Evolutionary conservation across 345 rosid genomes (phyloP), one percentile per base, ranked within the genome.

Genomic region (Gossypium sturtianum): DNA sequence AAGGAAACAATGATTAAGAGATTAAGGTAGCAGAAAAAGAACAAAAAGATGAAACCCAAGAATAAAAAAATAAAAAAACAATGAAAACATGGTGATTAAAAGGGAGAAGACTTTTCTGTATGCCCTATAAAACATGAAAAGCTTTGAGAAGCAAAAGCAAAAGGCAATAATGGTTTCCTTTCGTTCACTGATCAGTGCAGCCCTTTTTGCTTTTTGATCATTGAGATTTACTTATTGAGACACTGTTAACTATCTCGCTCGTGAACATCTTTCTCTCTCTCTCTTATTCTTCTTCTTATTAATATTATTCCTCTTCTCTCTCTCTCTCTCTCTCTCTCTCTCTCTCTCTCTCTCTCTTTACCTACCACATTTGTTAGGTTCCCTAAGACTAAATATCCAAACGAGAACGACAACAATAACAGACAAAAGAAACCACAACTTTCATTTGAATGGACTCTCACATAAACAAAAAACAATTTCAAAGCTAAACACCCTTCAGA

Each of bases 141-240:
- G 76, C 77, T 74, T 60, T n/a, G 44, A 38, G 38, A 29, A 52
- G 72, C 13, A 71, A 78, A 83, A 82, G 81, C 72, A 79, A 71
- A 56, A 59, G 74, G 74, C 83, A 80, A 82, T 84, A 52, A 87
- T 83, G 83, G 80, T 78, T 71, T 61, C 84, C 83, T 87, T 87
- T 87, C 77, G 63, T 84, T 29, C 53, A 20, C 59, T 17, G 58
- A 53, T n/a, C 58, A n/a, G 34, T 34, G 41, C 22, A 54, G 7
- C 7, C n/a, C 44, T 44, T 15, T 72, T 58, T 22, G 22, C 79
- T 76, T 80, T 73, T 81, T 76, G 84, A 78, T 76, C 66, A 75
- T 67, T 69, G 75, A 67, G 83, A 83, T 66, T 57, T 72, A 51
- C 23, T 54, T 66, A 69, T 44, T 53, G 38, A 66, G 20, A 70